Base-by-base conservation (phyloP, 2,329 filamentous ascomycete genomes). In the Colletotrichum tofieldiae region DNA sequence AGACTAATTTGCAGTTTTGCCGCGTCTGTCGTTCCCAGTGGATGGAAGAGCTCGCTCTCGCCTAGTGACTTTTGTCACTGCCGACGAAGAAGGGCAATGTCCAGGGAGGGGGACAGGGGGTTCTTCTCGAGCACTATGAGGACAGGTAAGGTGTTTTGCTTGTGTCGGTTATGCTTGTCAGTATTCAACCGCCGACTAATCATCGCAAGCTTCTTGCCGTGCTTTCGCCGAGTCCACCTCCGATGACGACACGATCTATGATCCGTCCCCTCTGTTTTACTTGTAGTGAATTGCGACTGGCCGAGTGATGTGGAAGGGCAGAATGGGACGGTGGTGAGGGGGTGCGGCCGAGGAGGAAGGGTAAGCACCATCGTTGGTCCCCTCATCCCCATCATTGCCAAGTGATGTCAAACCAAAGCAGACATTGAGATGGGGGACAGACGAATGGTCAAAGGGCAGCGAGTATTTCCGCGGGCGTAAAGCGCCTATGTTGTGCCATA, bases 341-440 rank as follows among this genome's bases (percentile, higher is more conserved):
- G 20, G 29, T 29, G 11, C 14, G 52, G 18, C 9, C 29, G 18
- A 11, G 11, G 29, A 55, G 32, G 52, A n/a, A n/a, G 52, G 52
- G 20, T 9, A n/a, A 23, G 16, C 35, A 37, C n/a, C 20, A 16
- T n/a, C 52, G 18, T n/a, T 20, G 11, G 18, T 35, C 37, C 9
- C 1, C 29, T 23, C 5, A 23, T 14, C 32, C 52, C 52, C 35
- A 37, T 39, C 11, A 39, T 14, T 37, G 52, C 52, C 52, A 56
- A 56, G 32, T 39, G 12, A 56, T 56, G 52, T 37, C 52, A 56
- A 37, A 18, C 32, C 32, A 56, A n/a, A 12, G 52, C 32, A 56
- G 5, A 20, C 14, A 2, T 14, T 23, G 32, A 56, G 32, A 56
- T 7, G 52, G 32, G 2, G 35, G 20, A 56, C 20, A 16, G 52